Conservation (phyloP, 148 eudicot species). For the Rhododendron ovatum region DNA sequence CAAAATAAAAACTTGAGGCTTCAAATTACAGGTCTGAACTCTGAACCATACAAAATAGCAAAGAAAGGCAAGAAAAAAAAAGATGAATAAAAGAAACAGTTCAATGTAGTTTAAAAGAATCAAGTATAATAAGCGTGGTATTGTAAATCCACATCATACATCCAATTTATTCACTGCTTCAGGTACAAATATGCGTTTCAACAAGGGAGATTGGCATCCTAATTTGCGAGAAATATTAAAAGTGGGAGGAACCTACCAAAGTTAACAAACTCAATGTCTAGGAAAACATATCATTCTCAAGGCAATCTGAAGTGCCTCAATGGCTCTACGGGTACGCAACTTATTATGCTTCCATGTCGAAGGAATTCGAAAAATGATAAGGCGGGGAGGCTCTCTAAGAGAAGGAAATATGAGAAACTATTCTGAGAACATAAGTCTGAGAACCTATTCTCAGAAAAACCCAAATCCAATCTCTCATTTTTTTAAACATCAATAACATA, state of each 20-base stretch:
- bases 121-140: not conserved
- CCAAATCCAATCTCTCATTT: not conserved
- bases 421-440: not conserved
- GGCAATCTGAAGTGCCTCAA: not conserved
- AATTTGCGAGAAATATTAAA: not conserved
- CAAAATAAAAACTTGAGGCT: not conserved
- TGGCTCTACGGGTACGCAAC: not conserved
- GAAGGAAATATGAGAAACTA: not conserved
- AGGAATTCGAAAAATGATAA: not conserved
- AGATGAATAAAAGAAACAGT: not conserved
- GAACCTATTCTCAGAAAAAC: not conserved
- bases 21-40: not conserved
- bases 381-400: not conserved
- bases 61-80: not conserved
- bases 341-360: not conserved
- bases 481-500: not conserved
- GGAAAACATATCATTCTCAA: not conserved
- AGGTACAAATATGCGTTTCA: not conserved
- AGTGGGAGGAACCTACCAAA: not conserved
- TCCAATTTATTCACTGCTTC: not conserved
- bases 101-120: not conserved
- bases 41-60: not conserved
- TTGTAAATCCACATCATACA: not conserved
- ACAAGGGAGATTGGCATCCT: not conserved
- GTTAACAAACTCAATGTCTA: not conserved